Conservation (phyloP, 106 monocot genomes). For the Hemerocallis citrina region DNA sequence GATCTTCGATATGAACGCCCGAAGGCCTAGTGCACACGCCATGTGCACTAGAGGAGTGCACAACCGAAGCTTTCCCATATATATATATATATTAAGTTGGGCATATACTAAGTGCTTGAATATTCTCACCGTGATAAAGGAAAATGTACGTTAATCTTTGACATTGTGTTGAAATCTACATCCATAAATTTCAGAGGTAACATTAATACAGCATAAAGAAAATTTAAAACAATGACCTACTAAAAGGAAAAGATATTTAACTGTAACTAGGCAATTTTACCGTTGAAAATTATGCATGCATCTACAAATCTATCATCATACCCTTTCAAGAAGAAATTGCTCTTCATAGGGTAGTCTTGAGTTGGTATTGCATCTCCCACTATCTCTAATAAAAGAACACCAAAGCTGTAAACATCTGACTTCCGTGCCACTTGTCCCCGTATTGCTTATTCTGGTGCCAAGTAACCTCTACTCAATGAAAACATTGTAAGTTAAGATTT, state of each 20-base stretch:
- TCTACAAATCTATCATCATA: slow-evolving; percentile 18
- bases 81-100: too few relatives aligned
- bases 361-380: slow-evolving; percentile 61
- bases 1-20: too few relatives aligned
- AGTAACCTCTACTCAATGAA: slow-evolving; percentile 39
- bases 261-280: not conserved
- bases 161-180: not conserved
- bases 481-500: not conserved
- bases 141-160: too few relatives aligned
- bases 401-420: slow-evolving; percentile 71
- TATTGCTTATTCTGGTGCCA: slow-evolving; percentile 76
- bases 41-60: too few relatives aligned
- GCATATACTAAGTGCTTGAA: too few relatives aligned
- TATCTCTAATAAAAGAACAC: slow-evolving; percentile 73
- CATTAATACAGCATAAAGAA: not conserved
- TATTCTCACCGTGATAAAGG: too few relatives aligned
- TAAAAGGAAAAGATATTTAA: too few relatives aligned
- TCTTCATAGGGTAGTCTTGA: slow-evolving; percentile 57
- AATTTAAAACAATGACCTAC: not conserved
- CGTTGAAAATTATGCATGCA: not conserved
- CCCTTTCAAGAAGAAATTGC: slow-evolving; percentile 66
- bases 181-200: not conserved
- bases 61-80: too few relatives aligned
- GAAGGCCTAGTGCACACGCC: too few relatives aligned
- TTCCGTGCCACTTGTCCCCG: slow-evolving; percentile 69